phyloP scores from a whole-genome alignment of 208 protist species.

The Balamuthia mandrillaris region DNA sequence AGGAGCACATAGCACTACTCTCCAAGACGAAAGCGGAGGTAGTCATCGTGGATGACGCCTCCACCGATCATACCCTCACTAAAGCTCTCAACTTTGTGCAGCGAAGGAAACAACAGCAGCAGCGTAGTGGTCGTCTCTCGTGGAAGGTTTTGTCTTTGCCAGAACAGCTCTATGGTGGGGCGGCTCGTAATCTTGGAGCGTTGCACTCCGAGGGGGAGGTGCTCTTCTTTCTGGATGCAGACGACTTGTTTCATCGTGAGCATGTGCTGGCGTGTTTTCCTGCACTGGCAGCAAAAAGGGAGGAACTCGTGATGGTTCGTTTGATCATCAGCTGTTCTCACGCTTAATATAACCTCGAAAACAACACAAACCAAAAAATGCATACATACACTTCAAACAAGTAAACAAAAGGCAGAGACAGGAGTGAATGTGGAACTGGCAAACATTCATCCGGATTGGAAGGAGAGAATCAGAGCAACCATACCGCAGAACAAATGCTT shows the following conservation, averaged over 20 bases:
- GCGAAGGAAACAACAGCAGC: too few species aligned
- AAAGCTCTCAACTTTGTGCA: too few species aligned
- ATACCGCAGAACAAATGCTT: not conserved
- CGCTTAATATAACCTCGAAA: too few species aligned
- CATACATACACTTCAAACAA: not conserved
- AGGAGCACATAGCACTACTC: too few species aligned
- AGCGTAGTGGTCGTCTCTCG: too few species aligned
- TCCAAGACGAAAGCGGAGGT: not conserved
- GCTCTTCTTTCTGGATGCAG: slow-evolving; percentile 1
- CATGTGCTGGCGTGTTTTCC: not conserved
- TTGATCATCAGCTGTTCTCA: too few species aligned
- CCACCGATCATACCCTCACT: slow-evolving; percentile 7
- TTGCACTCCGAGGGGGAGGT: not conserved
- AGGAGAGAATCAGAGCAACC: slow-evolving; percentile 7
- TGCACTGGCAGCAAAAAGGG: too few species aligned
- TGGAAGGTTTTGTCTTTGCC: slow-evolving; percentile 25
- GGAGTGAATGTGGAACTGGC: not conserved
- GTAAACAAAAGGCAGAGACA: not conserved
- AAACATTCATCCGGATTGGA: not conserved
- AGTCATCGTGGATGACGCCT: slow-evolving; percentile 19
- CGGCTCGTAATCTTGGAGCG: slow-evolving; percentile 6
- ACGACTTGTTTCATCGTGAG: not conserved
- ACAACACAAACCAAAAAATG: too few species aligned
- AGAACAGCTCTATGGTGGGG: not conserved
- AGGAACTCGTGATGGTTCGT: too few species aligned